Percentiles rank a stretch among this genome's conserved stretches.
These are phyloP conservation scores for Didymellaceae sp. DNA, from an alignment of 2,329 filamentous ascomycete genomes.

Conservation along the genomic window DNA sequence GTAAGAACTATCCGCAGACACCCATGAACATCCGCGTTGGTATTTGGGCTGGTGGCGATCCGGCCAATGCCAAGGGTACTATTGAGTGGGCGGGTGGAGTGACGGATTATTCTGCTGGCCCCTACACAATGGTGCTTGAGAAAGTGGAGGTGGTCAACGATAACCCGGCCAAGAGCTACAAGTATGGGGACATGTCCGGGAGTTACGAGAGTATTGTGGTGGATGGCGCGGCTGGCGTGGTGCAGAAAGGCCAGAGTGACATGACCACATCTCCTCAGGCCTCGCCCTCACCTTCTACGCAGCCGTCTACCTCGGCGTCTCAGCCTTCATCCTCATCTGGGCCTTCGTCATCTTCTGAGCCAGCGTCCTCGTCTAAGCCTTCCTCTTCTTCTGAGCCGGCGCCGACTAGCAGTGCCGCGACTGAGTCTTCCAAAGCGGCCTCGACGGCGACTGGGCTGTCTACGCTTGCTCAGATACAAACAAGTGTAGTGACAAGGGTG, in stretches of 20 bases:
- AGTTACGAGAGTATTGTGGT: slow-evolving; percentile 55
- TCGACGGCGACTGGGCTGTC: no score
- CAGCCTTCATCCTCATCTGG: no score
- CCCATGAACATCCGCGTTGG: slow-evolving; percentile 65
- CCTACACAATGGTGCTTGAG: slow-evolving; percentile 59
- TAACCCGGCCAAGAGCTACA: slow-evolving; percentile 56
- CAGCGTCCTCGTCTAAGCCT: no score
- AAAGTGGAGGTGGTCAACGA: slow-evolving; percentile 57
- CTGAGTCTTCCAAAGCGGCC: no score
- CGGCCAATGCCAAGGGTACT: slow-evolving; percentile 57
- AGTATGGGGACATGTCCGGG: slow-evolving; percentile 55
- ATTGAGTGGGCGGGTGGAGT: slow-evolving; percentile 70
- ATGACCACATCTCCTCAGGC: no score
- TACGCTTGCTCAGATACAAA: no score
- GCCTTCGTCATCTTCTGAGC: no score
- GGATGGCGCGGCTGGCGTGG: background rate
- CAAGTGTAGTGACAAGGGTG: no score
- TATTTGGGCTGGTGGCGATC: slow-evolving; percentile 55
- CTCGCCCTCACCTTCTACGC: no score
- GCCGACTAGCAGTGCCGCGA: no score
- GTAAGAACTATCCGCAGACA: slow-evolving; percentile 73
- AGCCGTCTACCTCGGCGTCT: no score
- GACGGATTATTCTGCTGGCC: slow-evolving; percentile 52
- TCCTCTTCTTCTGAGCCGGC: no score
- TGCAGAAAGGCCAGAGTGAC: background rate